Percentiles rank a stretch among this genome's conserved stretches.
Conservation (phyloP, 1,284 basidiomycete species). For the Wallemia ichthyophaga region DNA sequence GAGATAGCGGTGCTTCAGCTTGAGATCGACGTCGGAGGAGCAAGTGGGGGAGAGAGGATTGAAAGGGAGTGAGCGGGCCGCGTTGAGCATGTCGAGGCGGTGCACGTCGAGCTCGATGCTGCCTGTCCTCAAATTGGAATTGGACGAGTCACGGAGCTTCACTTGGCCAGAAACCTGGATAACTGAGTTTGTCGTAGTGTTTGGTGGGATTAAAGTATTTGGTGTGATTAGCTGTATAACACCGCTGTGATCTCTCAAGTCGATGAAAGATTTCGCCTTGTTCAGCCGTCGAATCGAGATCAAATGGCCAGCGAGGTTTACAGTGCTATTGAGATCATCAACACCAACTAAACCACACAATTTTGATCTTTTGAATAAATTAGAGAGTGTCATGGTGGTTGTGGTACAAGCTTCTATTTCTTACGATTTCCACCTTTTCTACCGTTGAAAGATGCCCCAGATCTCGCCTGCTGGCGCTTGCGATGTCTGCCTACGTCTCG, state of each 20-base stretch:
- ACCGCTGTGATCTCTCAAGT: background rate
- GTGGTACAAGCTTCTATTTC: background rate
- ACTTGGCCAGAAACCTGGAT: no score
- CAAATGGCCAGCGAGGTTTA: constrained; percentile 6
- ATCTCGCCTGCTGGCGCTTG: background rate
- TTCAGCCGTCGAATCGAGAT: no score
- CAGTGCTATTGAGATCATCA: constrained; percentile 8
- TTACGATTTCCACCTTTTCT: background rate
- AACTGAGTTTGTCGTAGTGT: no score
- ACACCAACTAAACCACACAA: constrained; percentile 3
- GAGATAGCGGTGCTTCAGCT: constrained; percentile 55
- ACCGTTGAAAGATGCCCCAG: background rate
- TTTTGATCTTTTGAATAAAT: constrained; percentile 18
- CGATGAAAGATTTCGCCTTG: background rate
- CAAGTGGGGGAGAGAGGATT: constrained; percentile 21
- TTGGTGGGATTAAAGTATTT: no score
- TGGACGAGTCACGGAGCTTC: background rate
- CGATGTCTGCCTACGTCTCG: background rate
- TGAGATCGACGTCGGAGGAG: constrained; percentile 54
- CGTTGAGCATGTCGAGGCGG: constrained; percentile 40
- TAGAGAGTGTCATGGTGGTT: constrained; percentile 4
- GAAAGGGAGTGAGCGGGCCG: constrained; percentile 45
- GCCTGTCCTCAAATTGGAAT: constrained; percentile 20
- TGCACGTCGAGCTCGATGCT: constrained; percentile 51
- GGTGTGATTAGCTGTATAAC: background rate